Evolutionary conservation across 495 filamentous ascomycete genomes (phyloP).

Genomic region (Neurospora hispaniola): DNA sequence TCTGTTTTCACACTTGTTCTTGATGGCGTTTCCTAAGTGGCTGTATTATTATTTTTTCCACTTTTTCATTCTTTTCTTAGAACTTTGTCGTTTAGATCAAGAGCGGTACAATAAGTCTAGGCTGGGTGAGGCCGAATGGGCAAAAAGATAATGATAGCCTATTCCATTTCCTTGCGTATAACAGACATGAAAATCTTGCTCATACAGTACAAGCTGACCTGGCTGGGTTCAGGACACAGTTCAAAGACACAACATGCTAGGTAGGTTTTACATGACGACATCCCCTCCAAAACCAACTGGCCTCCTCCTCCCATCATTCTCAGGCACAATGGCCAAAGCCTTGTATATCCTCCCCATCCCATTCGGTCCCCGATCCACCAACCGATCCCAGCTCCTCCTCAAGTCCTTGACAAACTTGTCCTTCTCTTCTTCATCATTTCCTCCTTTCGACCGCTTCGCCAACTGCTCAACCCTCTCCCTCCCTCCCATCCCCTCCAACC

Average conservation of each 20-base stretch:
- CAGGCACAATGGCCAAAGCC: slow-evolving; percentile 80
- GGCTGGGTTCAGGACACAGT: neutral
- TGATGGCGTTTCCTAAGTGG: neutral
- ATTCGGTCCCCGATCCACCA: slow-evolving; percentile 64
- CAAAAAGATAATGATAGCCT: neutral
- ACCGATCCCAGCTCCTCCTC: slow-evolving; percentile 62
- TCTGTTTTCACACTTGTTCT: neutral
- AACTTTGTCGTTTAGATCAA: neutral
- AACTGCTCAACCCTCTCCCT: slow-evolving; percentile 63
- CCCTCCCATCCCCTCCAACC: slow-evolving; percentile 71
- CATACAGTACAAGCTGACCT: neutral
- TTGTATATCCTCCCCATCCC: slow-evolving; percentile 96
- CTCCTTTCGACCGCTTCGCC: slow-evolving; percentile 35
- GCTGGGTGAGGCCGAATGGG: neutral
- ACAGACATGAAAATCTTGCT: neutral
- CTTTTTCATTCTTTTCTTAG: neutral
- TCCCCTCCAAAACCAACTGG: slow-evolving; percentile 91
- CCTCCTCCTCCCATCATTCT: slow-evolving; percentile 56
- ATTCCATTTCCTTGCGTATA: neutral
- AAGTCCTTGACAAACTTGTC: slow-evolving; percentile 56
- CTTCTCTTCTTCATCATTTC: slow-evolving; percentile 40
- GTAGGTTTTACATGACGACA: slow-evolving; percentile 24
- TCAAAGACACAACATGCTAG: neutral
- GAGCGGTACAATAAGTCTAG: neutral
- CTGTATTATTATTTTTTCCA: neutral